Base-by-base conservation (phyloP, 208 protist species). In the Angomonas ambiguus region DNA sequence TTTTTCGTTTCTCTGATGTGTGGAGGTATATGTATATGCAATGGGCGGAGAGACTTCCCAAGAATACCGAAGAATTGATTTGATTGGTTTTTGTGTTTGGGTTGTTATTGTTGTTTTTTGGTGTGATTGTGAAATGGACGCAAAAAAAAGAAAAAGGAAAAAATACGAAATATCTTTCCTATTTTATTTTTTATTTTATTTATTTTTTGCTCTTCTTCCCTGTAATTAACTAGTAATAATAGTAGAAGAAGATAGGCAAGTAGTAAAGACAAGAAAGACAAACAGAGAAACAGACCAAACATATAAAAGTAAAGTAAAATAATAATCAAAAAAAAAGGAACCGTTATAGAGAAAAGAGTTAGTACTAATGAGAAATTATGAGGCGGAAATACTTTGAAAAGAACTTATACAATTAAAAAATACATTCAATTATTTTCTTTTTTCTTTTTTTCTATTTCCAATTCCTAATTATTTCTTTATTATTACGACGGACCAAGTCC, bases 141-240 rank as follows among this genome's bases (percentile, higher is more conserved):
- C 18, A 48, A 20, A 56, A 28, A 56, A 28, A 56, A 56, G 25
- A 28, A 56, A 8, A 22, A 28, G 25, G 8, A 25, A 25, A 28
- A 25, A 16, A 28, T 56, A 24, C 6, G 25, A 56, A 5, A 25
- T 56, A 24, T 28, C 6, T 27, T 56, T 56, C 11, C 18, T 56
- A 24, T 56, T 56, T 56, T 24, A 28, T 56, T 56, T 56, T 56
- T 27, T 16, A 45, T 45, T 45, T n/a, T 45, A 45, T 45, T 45
- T 45, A n/a, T 16, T 45, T 45, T 45, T 45, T 45, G 8, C 8
- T 8, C 16, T 45, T n/a, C n/a, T n/a, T n/a, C n/a, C n/a, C n/a
- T n/a, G n/a, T n/a, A n/a, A n/a, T n/a, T n/a, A n/a, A n/a, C n/a
- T n/a, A n/a, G n/a, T n/a, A n/a, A n/a, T n/a, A n/a, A n/a, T n/a